Conservation (phyloP, 305 asterid genomes). For the Fraxinus velutina region DNA sequence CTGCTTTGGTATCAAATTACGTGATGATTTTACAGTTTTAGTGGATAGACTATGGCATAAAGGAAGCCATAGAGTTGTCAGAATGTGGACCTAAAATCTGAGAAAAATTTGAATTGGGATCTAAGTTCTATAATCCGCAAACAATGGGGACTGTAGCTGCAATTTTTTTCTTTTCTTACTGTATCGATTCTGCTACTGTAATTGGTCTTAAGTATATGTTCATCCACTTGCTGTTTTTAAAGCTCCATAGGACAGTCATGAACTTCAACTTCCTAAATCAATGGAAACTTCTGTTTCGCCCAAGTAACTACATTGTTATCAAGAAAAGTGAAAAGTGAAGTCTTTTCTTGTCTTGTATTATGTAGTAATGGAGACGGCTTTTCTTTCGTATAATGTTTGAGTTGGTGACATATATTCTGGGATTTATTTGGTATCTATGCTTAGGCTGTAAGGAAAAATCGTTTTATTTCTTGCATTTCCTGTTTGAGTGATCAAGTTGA, state of each 20-base stretch:
- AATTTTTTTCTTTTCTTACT: neutral
- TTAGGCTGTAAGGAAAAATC: neutral
- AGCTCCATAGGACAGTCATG: neutral
- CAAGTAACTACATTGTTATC: neutral
- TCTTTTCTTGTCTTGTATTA: neutral
- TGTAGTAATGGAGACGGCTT: constrained; percentile 3
- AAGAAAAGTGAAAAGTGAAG: neutral
- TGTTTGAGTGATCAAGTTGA: neutral
- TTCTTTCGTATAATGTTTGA: neutral
- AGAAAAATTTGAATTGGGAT: neutral
- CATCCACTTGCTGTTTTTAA: neutral
- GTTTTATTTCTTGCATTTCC: neutral
- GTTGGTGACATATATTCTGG: constrained; percentile 1
- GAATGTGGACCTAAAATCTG: constrained; percentile 1
- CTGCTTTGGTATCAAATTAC: neutral
- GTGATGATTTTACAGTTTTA: neutral
- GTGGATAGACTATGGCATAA: neutral
- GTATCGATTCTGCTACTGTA: neutral
- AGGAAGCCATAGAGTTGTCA: neutral
- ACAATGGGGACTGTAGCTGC: neutral
- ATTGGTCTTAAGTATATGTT: neutral
- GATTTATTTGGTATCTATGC: constrained; percentile 1
- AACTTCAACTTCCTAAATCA: neutral
- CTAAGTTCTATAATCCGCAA: neutral
- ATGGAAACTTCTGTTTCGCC: neutral